A percentile compares a stretch with the other conserved stretches of the same genome.
Conservation (phyloP, 495 filamentous ascomycete species). For the Ascobolus immersus region DNA sequence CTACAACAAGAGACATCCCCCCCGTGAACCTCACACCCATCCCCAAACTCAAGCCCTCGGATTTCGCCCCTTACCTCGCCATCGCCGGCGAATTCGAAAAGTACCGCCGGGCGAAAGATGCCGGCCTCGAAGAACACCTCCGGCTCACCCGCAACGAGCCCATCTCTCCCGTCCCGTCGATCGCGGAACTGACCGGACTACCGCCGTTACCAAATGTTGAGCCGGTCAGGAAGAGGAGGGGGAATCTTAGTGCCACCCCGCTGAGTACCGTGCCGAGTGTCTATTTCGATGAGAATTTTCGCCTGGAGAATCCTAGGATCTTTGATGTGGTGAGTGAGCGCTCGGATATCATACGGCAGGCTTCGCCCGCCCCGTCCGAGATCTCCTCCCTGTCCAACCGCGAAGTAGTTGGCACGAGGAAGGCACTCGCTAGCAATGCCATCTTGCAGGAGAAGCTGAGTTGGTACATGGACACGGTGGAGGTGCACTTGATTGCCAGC, state of each 20-base stretch:
- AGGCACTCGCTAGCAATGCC: conserved; percentile 82
- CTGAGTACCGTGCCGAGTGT: conserved; percentile 75
- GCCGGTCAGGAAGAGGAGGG: conserved; percentile 6
- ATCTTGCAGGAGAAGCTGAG: conserved; percentile 98
- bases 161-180: conserved; percentile 11
- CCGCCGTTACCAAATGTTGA: conserved; percentile 7
- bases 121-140: conserved; percentile 15
- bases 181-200: conserved; percentile 4
- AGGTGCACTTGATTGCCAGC: conserved; percentile 86
- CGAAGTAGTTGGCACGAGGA: conserved; percentile 51
- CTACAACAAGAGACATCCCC: conserved; percentile 78
- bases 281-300: conserved; percentile 90
- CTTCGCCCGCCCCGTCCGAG: conserved; percentile 18
- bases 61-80: conserved; percentile 59
- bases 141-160: conserved; percentile 7
- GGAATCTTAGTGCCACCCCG: conserved; percentile 29
- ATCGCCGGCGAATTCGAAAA: conserved; percentile 16
- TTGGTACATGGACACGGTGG: conserved; percentile 99
- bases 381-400: conserved; percentile 27
- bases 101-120: conserved; percentile 16
- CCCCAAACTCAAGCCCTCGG: conserved; percentile 47
- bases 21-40: conserved; percentile 85
- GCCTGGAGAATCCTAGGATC: conserved; percentile 80
- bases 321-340: conserved; percentile 94
- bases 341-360: conserved; percentile 63